phyloP scores from a whole-genome alignment of 208 protist genomes.

The Crithidia thermophila region DNA sequence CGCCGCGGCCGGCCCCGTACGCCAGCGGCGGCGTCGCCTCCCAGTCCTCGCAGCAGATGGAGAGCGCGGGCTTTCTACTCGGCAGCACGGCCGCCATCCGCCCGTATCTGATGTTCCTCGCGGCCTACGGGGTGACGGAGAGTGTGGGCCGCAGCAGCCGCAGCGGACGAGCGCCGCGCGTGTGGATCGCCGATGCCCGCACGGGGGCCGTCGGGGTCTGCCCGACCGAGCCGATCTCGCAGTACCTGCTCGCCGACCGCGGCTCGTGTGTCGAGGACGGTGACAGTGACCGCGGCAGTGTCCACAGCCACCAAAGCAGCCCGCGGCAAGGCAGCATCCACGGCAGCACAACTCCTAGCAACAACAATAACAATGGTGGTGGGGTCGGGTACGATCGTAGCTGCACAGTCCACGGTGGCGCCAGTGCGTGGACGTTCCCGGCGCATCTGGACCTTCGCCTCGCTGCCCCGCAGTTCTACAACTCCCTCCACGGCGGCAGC shows the following conservation, averaged over 20 bases:
- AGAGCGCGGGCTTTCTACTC: conserved; percentile 49
- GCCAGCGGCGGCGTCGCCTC: conserved; percentile 1
- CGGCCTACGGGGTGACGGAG: conserved; percentile 7
- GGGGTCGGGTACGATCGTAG: too few species aligned
- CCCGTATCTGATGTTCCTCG: conserved; percentile 55
- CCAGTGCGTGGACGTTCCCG: conserved; percentile 11
- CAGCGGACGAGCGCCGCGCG: conserved; percentile 8
- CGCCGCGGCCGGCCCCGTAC: conserved; percentile 13
- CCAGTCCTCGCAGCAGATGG: conserved; percentile 7
- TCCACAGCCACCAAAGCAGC: neutral
- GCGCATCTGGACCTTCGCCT: conserved; percentile 16
- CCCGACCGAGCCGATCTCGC: conserved; percentile 32
- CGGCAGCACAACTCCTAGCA: too few species aligned
- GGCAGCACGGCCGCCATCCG: conserved; percentile 67
- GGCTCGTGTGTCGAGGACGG: too few species aligned
- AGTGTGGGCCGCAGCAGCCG: neutral
- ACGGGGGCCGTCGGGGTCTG: conserved; percentile 59
- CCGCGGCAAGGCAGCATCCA: neutral
- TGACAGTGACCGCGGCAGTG: neutral
- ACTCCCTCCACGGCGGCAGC: neutral
- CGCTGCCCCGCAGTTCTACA: conserved; percentile 4
- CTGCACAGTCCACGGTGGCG: conserved; percentile 1
- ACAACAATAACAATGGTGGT: neutral
- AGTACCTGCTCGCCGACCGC: conserved; percentile 10
- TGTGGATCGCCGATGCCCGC: conserved; percentile 79